Evolutionary conservation across 2,329 filamentous ascomycete species (phyloP).

Genomic region (Coccinonectria pachysandricola): DNA sequence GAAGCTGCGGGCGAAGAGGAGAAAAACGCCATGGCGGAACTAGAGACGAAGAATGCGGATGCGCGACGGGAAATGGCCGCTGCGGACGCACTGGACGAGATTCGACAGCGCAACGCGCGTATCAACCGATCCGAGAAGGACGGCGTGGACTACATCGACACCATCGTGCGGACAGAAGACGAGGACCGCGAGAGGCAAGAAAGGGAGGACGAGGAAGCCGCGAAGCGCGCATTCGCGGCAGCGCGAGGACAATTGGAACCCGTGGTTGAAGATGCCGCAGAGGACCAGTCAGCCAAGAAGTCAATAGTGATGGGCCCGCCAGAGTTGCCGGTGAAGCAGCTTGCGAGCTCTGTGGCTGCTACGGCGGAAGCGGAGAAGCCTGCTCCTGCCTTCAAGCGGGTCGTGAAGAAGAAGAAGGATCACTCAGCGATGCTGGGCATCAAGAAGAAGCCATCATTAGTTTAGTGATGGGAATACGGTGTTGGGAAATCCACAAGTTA

Average conservation of each 20-base stretch:
- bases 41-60: slow-evolving; percentile 88
- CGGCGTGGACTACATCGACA: slow-evolving; percentile 49
- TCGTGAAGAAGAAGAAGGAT: slow-evolving; percentile 81
- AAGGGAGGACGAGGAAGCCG: slow-evolving; percentile 73
- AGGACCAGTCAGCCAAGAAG: slow-evolving; percentile 15
- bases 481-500: too few species aligned
- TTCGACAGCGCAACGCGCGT: slow-evolving; percentile 80
- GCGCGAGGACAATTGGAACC: slow-evolving; percentile 44
- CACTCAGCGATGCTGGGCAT: slow-evolving; percentile 66
- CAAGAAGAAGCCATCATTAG: slow-evolving; percentile 65
- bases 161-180: slow-evolving; percentile 43
- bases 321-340: not conserved
- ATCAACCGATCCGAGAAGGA: slow-evolving; percentile 67
- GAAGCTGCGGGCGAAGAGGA: slow-evolving; percentile 57
- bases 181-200: slow-evolving; percentile 58
- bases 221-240: slow-evolving; percentile 64
- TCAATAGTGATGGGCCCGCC: too few species aligned
- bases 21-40: slow-evolving; percentile 84
- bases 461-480: slow-evolving; percentile 25
- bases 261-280: slow-evolving; percentile 36
- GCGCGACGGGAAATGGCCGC: slow-evolving; percentile 94
- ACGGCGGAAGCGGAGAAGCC: slow-evolving; percentile 23
- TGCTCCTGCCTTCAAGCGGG: slow-evolving; percentile 61
- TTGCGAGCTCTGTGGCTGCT: slow-evolving; percentile 4
- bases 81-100: slow-evolving; percentile 91